Evolutionary conservation across 805 yeast genomes (phyloP), one percentile per base, ranked within the genome.

Genomic region (Myxozyma monticola): DNA sequence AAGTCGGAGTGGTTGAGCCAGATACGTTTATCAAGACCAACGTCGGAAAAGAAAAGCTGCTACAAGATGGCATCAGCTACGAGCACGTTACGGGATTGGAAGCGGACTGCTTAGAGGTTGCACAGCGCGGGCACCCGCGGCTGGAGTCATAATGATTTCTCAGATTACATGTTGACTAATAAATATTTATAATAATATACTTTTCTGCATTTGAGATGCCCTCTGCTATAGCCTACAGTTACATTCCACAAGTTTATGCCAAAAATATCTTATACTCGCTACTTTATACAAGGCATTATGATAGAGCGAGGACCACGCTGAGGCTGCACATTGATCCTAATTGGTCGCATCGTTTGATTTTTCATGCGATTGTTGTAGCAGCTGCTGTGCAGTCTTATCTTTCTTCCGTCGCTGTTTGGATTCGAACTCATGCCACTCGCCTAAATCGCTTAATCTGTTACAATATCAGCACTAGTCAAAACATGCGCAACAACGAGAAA

Each of bases 391-490:
- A 10, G 25, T 37, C 36, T 45, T 48, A 33, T 45, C 57, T 37
- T 62, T 62, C 37, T 68, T 50, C 51, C 84, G 71, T 61, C 85
- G 78, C 70, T 81, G 84, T 67, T 91, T 89, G 2, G 96, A 93
- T 63, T 91, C 99, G 67, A 85, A 91, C 65, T 91, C 99, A 65
- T 91, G 99, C 93, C 97, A 91, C 67, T 95, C 98, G 2, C 93
- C 95, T 25, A 82, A 68, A n/a, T 74, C 73, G 25, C 74, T 71
- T 57, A 84, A 72, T 37, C 59, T 51, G 29, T n/a, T n/a, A n/a
- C n/a, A n/a, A n/a, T n/a, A n/a, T n/a, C n/a, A n/a, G n/a, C n/a
- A n/a, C n/a, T n/a, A n/a, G n/a, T n/a, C n/a, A n/a, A n/a, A n/a
- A n/a, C n/a, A n/a, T n/a, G n/a, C n/a, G n/a, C n/a, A n/a, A 20